Conservation (phyloP, 1,139 yeast species). For the Lodderomyces metapsilosis region DNA sequence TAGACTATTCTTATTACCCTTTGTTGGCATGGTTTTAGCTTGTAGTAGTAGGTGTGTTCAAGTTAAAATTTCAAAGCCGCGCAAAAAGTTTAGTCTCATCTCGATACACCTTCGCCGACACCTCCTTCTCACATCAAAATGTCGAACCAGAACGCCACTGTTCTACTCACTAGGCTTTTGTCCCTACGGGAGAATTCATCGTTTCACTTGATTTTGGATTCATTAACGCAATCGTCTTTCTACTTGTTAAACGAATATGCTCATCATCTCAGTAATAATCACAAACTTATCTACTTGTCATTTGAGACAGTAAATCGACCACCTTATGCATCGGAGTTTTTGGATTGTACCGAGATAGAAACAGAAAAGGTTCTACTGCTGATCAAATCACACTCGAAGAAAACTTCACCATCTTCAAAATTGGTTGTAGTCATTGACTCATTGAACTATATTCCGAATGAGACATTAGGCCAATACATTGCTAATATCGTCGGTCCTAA, state of each 20-base stretch:
- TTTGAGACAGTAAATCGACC: conserved; percentile 63
- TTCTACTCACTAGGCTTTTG: conserved; percentile 60
- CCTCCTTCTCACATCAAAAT: conserved; percentile 20
- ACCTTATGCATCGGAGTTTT: conserved; percentile 43
- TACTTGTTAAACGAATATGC: conserved; percentile 58
- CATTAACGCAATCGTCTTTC: conserved; percentile 65
- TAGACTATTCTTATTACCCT: conserved; percentile 17
- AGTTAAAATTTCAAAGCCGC: too few species aligned
- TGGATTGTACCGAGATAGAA: conserved; percentile 38
- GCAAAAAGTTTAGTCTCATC: too few species aligned
- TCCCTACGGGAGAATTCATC: conserved; percentile 73
- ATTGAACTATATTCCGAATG: conserved; percentile 54
- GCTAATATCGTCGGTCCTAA: conserved; percentile 54
- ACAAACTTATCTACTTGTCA: conserved; percentile 49
- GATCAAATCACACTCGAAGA: conserved; percentile 3
- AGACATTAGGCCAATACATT: conserved; percentile 52
- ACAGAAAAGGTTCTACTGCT: conserved; percentile 4
- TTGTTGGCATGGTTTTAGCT: conserved; percentile 7
- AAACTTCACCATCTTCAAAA: conserved; percentile 17
- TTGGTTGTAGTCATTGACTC: conserved; percentile 62
- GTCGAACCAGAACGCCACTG: conserved; percentile 55
- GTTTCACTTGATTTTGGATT: conserved; percentile 65
- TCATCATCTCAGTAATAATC: conserved; percentile 27
- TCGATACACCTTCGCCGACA: too few species aligned
- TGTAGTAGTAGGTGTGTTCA: too few species aligned